Base-by-base conservation (phyloP, 2,329 filamentous ascomycete genomes). In the Fonsecaea monophora region DNA sequence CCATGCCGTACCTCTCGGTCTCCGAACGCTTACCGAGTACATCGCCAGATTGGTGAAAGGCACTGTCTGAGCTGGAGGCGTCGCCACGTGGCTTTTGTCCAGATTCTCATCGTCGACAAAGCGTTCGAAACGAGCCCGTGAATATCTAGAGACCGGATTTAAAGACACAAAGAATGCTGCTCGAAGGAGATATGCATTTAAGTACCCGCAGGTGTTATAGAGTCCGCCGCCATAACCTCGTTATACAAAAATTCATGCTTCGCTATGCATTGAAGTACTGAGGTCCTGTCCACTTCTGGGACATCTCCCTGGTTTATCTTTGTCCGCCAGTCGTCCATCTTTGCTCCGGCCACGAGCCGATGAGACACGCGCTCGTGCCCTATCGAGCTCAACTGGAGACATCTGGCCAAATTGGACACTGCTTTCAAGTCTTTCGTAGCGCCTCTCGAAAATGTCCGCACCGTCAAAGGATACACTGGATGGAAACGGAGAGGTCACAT, bases 301-400 rank as follows among this genome's bases (percentile, higher is more conserved):
- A 50, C 21, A 18, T 4, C 45, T 50, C 45, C 13, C 25, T 50
- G 10, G 45, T 6, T 25, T 18, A 3, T 12, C 9, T 10, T 25
- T 30, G 30, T 50, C 25, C 45, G 13, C 18, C 18, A 30, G n/a
- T 25, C 59, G 25, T 6, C 45, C 59, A n/a, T 59, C 53, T 10
- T 18, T 15, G 53, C 53, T 66, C 50, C 45, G 57, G 32, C 54
- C 62, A 25, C 62, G 61, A 18, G 62, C 62, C 18, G 57, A 18
- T 12, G 59, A 55, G 21, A 38, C 62, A 58, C 68, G 60, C n/a
- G 42, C 53, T 32, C 68, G 54, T 45, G 68, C 68, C 25, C 62
- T 57, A 15, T 66, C 65, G 21, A 68, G 58, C 69, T 60, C 62
- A 8, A 70, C 62, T n/a, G 68, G 65, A 32, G 66, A 64, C 65